Percentiles rank a stretch among this genome's conserved stretches.
Evolutionary conservation across 805 yeast species (phyloP).

Genomic region (Lipomyces sp.): DNA sequence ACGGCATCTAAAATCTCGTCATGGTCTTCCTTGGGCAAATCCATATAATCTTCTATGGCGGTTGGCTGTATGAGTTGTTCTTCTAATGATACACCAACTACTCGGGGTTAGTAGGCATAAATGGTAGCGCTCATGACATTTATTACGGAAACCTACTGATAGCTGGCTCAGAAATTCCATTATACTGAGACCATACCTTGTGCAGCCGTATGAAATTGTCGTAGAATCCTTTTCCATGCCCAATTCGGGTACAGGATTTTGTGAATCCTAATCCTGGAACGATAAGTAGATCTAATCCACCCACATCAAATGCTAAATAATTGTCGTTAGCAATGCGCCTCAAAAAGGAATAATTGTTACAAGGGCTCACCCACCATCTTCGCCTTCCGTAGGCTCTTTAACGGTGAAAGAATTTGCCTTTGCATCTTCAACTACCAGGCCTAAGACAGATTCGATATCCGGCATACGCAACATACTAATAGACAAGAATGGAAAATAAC

Average conservation of each 20-base stretch:
- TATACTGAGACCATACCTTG: slow-evolving; percentile 42
- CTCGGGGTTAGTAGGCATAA: neutral
- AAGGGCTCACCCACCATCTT: slow-evolving; percentile 7
- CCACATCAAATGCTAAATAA: slow-evolving; percentile 37
- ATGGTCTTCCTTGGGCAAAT: slow-evolving; percentile 62
- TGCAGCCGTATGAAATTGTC: slow-evolving; percentile 72
- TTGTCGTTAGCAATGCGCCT: neutral
- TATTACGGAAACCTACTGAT: neutral
- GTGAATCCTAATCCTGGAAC: slow-evolving; percentile 89
- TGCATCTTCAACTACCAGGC: neutral
- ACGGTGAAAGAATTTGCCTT: neutral
- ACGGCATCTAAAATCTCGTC: slow-evolving; percentile 65
- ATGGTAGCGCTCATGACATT: neutral
- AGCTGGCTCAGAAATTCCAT: neutral
- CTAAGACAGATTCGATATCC: neutral
- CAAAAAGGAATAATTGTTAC: neutral
- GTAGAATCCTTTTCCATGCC: slow-evolving; percentile 94
- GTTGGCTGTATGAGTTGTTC: slow-evolving; percentile 59
- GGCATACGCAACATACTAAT: slow-evolving; percentile 16
- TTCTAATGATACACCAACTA: slow-evolving; percentile 65
- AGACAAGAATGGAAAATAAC: slow-evolving; percentile 14
- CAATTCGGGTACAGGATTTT: slow-evolving; percentile 59
- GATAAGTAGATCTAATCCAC: slow-evolving; percentile 69
- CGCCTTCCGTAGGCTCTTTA: slow-evolving; percentile 14
- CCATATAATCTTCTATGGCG: slow-evolving; percentile 5